Conservation (phyloP, 345 rosid species). For the Brassica carinata region DNA sequence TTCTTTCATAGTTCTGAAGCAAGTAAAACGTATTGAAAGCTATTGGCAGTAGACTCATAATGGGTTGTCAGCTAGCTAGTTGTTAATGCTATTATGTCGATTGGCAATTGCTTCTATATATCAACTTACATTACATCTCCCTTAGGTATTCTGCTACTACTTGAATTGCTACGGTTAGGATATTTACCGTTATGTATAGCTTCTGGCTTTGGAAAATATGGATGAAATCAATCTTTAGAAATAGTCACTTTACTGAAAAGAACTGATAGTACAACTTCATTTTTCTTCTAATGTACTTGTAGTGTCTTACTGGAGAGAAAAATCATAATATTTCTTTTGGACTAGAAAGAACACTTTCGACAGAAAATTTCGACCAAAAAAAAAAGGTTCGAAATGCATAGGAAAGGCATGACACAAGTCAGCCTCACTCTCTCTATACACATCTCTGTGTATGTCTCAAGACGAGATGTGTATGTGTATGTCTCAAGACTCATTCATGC, state of each 20-base stretch:
- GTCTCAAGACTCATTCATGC: constrained; percentile 18
- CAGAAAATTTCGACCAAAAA: constrained; percentile 88
- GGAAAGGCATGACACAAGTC: constrained; percentile 98
- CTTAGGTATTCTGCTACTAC: constrained; percentile 12
- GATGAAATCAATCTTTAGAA: constrained; percentile 10
- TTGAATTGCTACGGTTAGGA: not conserved
- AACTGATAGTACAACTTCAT: constrained; percentile 3
- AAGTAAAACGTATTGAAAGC: not conserved
- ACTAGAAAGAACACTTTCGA: constrained; percentile 88
- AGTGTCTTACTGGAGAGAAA: constrained; percentile 50
- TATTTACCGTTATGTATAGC: constrained; percentile 2
- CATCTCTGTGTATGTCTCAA: constrained; percentile 13
- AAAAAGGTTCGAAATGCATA: constrained; percentile 90
- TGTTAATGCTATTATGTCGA: constrained; percentile 13
- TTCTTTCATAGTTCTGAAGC: not conserved
- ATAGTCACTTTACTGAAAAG: not conserved
- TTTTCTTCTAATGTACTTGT: constrained; percentile 14
- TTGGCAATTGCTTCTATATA: not conserved
- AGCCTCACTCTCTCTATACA: constrained; percentile 17
- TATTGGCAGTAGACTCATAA: constrained; percentile 21
- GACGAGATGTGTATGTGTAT: not conserved
- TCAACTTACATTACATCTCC: constrained; percentile 11
- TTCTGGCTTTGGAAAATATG: constrained; percentile 16
- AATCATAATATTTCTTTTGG: constrained; percentile 49
- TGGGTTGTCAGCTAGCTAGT: constrained; percentile 10